Conservation (phyloP, 2,329 filamentous ascomycete genomes). For the Coniochaeta hoffmannii region DNA sequence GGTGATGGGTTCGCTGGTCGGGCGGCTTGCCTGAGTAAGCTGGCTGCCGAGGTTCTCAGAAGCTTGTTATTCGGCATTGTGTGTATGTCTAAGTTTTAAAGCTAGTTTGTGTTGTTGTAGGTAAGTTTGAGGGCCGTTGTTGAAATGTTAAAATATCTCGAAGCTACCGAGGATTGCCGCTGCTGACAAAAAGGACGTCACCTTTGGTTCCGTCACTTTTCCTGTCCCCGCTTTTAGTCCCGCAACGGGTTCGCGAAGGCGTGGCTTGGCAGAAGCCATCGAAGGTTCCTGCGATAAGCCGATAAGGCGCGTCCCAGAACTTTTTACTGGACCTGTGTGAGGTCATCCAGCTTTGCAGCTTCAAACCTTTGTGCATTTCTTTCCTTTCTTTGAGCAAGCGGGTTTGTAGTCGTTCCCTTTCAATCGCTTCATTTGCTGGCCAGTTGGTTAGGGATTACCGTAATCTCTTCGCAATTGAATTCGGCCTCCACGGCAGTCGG, state of each 20-base stretch:
- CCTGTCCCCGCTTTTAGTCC: neutral
- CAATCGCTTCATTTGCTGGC: neutral
- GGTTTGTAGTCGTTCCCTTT: neutral
- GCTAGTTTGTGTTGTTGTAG: neutral
- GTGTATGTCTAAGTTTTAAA: neutral
- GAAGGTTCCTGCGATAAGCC: conserved; percentile 4
- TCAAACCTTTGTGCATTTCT: neutral
- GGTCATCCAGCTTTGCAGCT: neutral
- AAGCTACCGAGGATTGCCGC: neutral
- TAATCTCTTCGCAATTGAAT: neutral
- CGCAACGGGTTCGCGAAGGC: neutral
- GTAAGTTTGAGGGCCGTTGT: neutral
- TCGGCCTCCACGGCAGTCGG: neutral
- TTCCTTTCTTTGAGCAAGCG: neutral
- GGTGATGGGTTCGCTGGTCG: neutral
- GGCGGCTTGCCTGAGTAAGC: neutral
- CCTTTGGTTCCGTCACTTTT: neutral
- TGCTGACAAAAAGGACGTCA: conserved; percentile 11
- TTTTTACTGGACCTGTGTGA: neutral
- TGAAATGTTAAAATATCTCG: neutral
- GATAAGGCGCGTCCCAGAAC: conserved; percentile 10
- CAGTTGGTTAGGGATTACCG: neutral
- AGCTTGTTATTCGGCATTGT: conserved; percentile 19
- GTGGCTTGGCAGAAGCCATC: neutral
- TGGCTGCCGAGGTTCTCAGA: conserved; percentile 8